Percentiles rank a stretch among this genome's conserved stretches.
Evolutionary conservation across 768 basidiomycete genomes (phyloP).

Genomic region (Boletellus ananiceps): DNA sequence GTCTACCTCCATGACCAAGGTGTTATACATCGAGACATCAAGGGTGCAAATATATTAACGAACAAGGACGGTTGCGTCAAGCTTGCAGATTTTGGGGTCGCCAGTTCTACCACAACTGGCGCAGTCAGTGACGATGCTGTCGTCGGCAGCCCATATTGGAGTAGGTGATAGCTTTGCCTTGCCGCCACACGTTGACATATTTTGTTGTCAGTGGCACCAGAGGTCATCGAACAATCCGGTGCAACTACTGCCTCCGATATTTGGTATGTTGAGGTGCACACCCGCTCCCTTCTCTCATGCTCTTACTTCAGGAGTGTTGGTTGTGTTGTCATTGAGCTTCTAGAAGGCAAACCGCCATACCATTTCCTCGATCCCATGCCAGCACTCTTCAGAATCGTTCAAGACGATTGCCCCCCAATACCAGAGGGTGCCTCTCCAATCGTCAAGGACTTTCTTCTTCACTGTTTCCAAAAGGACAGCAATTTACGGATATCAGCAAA

Average conservation of each 20-base stretch:
- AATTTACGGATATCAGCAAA: slow-evolving; percentile 92
- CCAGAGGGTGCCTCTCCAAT: slow-evolving; percentile 93
- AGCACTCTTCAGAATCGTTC: slow-evolving; percentile 95
- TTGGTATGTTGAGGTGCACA: slow-evolving; percentile 51
- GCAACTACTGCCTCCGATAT: slow-evolving; percentile 97
- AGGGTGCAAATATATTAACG: slow-evolving; percentile 97
- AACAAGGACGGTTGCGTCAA: slow-evolving; percentile 99
- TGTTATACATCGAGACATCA: slow-evolving; percentile 98
- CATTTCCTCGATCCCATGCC: slow-evolving; percentile 97
- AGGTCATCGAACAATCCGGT: slow-evolving; percentile 97
- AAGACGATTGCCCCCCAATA: slow-evolving; percentile 95
- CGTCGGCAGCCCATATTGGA: slow-evolving; percentile 98
- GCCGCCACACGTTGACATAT: slow-evolving; percentile 3
- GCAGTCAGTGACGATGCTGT: slow-evolving; percentile 84
- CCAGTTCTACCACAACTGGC: slow-evolving; percentile 69
- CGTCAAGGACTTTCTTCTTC: slow-evolving; percentile 93
- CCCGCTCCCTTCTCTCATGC: neutral
- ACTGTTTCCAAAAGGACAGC: slow-evolving; percentile 97
- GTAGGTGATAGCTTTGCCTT: slow-evolving; percentile 41
- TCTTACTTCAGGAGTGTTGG: slow-evolving; percentile 65
- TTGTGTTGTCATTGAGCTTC: slow-evolving; percentile 93
- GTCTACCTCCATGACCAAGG: slow-evolving; percentile 98
- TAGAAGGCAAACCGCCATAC: slow-evolving; percentile 89
- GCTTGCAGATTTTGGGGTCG: slow-evolving; percentile 98
- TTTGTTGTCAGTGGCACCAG: slow-evolving; percentile 77